Percentiles rank a stretch among this genome's conserved stretches.
phyloP scores from a whole-genome alignment of 2,329 filamentous ascomycete species.

The Curvularia sp. region DNA sequence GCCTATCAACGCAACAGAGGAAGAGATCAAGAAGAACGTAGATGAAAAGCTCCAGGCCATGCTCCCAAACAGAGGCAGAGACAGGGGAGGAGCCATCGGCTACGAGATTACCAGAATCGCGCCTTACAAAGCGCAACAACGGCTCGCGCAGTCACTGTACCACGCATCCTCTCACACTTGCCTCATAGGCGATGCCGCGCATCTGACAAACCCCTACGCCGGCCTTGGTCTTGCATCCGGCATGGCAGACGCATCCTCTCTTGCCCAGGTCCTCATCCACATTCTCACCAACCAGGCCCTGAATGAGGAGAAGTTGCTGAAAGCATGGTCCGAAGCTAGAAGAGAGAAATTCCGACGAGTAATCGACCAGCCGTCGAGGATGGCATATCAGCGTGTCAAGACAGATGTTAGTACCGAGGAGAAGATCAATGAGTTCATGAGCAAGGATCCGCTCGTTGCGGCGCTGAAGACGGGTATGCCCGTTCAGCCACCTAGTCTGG shows the following conservation, averaged over 20 bases:
- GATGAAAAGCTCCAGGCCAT: constrained; percentile 42
- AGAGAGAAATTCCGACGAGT: constrained; percentile 46
- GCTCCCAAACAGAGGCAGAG: constrained; percentile 36
- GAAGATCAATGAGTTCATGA: constrained; percentile 33
- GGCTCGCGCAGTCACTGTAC: constrained; percentile 43
- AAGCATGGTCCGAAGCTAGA: constrained; percentile 46
- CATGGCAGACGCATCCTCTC: constrained; percentile 45
- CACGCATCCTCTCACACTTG: constrained; percentile 32
- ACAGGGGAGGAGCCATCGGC: constrained; percentile 19
- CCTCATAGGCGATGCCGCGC: constrained; percentile 52
- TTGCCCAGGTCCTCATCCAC: constrained; percentile 38
- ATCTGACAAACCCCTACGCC: constrained; percentile 51
- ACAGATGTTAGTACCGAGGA: constrained; percentile 36
- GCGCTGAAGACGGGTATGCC: constrained; percentile 45
- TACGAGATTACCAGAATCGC: constrained; percentile 49
- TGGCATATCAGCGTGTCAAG: constrained; percentile 40
- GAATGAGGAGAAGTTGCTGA: constrained; percentile 37
- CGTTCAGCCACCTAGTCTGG: constrained; percentile 39
- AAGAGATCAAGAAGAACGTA: constrained; percentile 39
- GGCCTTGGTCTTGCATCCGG: constrained; percentile 47
- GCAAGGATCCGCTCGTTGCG: constrained; percentile 37
- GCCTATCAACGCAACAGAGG: constrained; percentile 35
- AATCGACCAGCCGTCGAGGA: constrained; percentile 45
- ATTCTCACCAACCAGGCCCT: constrained; percentile 29
- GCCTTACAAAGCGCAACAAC: constrained; percentile 54